These are phyloP conservation scores for Cystofilobasidium macerans DNA, from an alignment of 768 basidiomycete genomes.

Conservation along the genomic window DNA sequence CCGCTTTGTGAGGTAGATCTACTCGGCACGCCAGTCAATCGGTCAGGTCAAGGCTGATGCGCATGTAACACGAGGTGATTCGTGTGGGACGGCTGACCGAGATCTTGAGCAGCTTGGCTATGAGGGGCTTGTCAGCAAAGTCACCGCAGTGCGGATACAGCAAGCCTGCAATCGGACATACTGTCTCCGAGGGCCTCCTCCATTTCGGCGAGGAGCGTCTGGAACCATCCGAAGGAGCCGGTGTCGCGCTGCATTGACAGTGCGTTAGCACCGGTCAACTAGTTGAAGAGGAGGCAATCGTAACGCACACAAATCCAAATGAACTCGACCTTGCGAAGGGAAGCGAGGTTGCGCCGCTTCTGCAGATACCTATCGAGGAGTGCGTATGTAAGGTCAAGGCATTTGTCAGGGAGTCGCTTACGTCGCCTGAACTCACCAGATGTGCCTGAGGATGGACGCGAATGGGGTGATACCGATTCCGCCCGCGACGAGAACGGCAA, in stretches of 20 bases:
- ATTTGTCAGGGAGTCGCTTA: background rate
- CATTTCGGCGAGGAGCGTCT: conserved; percentile 72
- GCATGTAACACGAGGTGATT: too few species aligned
- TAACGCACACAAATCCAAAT: conserved; percentile 51
- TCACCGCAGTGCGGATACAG: background rate
- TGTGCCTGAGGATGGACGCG: conserved; percentile 85
- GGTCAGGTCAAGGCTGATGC: conserved; percentile 1
- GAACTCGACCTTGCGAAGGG: conserved; percentile 79
- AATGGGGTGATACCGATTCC: conserved; percentile 96
- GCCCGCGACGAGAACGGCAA: conserved; percentile 82
- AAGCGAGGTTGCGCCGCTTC: conserved; percentile 60
- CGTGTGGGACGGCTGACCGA: conserved; percentile 26
- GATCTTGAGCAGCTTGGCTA: conserved; percentile 85
- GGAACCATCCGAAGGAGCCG: conserved; percentile 99
- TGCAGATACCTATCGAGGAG: conserved; percentile 52
- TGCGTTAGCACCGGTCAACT: conserved; percentile 31
- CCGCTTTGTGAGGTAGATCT: conserved; percentile 73
- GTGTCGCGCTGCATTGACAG: conserved; percentile 56
- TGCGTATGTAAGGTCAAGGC: background rate
- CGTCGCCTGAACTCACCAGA: conserved; percentile 48
- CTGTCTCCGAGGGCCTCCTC: conserved; percentile 81
- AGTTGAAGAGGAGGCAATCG: background rate
- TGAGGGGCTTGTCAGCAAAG: conserved; percentile 8
- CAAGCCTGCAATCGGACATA: conserved; percentile 42
- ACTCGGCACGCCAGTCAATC: background rate